These are phyloP conservation scores for Trichopus zeylanicus DNA, from an alignment of 116 monocot genomes.

Conservation along the genomic window DNA sequence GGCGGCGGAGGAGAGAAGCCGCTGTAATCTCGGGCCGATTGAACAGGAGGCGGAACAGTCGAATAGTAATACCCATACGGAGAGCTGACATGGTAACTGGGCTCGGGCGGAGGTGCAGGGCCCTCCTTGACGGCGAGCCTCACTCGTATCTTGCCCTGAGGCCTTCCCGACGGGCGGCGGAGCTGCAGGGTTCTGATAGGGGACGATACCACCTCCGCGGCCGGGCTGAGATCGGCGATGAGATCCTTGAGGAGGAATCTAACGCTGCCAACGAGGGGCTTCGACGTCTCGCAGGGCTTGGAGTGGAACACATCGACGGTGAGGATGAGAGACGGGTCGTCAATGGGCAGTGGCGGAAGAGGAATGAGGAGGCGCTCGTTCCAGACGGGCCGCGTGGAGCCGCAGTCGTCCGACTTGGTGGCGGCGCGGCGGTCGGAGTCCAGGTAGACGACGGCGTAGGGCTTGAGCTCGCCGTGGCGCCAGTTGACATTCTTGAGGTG, in stretches of 20 bases:
- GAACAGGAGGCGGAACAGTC: slow-evolving; percentile 9
- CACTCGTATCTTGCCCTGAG: slow-evolving; percentile 51
- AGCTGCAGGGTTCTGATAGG: slow-evolving; percentile 40
- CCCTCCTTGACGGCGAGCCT: slow-evolving; percentile 33
- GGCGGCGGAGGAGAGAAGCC: slow-evolving; percentile 21
- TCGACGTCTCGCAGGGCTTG: slow-evolving; percentile 47
- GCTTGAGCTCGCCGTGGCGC: slow-evolving; percentile 64
- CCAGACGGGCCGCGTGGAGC: slow-evolving; percentile 52
- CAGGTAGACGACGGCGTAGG: slow-evolving; percentile 61
- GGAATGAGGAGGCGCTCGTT: slow-evolving; percentile 55
- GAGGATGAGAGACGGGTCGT: slow-evolving; percentile 28
- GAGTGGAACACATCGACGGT: slow-evolving; percentile 73
- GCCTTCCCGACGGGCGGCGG: slow-evolving; percentile 47
- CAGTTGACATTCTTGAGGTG: slow-evolving; percentile 93
- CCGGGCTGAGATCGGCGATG: slow-evolving; percentile 1
- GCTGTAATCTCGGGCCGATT: slow-evolving; percentile 9
- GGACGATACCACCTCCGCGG: background rate
- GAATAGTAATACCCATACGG: slow-evolving; percentile 19
- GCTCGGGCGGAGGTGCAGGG: slow-evolving; percentile 12
- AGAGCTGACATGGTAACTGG: slow-evolving; percentile 19
- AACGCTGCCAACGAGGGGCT: slow-evolving; percentile 62
- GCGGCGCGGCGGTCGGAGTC: slow-evolving; percentile 32
- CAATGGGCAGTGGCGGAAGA: slow-evolving; percentile 14
- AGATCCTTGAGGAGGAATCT: slow-evolving; percentile 27
- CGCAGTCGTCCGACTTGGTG: slow-evolving; percentile 58